These are phyloP conservation scores for Pelargonium australe DNA, from an alignment of 441 rosid genomes.

Conservation along the genomic window DNA sequence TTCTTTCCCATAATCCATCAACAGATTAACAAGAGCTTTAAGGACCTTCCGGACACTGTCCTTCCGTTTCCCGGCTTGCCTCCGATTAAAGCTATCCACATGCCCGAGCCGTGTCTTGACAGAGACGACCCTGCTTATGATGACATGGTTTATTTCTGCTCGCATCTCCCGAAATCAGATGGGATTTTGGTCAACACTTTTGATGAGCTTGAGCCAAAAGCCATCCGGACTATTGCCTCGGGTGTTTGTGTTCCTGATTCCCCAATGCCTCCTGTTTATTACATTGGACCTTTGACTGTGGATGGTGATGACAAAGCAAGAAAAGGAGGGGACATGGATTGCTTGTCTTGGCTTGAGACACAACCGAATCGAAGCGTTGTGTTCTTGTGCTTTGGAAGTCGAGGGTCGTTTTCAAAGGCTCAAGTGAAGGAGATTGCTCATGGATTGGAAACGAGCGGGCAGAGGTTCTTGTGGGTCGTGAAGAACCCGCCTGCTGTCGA, in stretches of 20 bases:
- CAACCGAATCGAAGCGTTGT: not conserved
- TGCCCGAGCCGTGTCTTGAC: not conserved
- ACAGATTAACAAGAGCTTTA: not conserved
- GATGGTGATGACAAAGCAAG: not conserved
- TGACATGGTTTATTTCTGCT: not conserved
- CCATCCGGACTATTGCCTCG: not conserved
- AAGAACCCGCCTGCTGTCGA: not conserved
- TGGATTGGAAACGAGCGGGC: not conserved
- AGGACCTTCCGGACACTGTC: not conserved
- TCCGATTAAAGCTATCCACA: not conserved
- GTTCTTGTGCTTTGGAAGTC: slow-evolving; percentile 9
- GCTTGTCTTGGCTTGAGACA: not conserved
- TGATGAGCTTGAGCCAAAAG: not conserved
- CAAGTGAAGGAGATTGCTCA: not conserved
- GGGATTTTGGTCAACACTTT: not conserved
- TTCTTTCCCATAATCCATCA: not conserved
- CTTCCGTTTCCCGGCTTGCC: not conserved
- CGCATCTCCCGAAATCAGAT: not conserved
- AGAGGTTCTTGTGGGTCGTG: slow-evolving; percentile 6
- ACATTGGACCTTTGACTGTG: not conserved
- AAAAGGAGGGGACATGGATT: not conserved
- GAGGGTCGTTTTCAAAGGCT: not conserved
- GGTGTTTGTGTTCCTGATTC: not conserved
- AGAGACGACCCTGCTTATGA: not conserved
- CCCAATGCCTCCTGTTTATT: not conserved